phyloP scores from a whole-genome alignment of 192 early-diverging fungal species.

The Piromyces sp. region DNA sequence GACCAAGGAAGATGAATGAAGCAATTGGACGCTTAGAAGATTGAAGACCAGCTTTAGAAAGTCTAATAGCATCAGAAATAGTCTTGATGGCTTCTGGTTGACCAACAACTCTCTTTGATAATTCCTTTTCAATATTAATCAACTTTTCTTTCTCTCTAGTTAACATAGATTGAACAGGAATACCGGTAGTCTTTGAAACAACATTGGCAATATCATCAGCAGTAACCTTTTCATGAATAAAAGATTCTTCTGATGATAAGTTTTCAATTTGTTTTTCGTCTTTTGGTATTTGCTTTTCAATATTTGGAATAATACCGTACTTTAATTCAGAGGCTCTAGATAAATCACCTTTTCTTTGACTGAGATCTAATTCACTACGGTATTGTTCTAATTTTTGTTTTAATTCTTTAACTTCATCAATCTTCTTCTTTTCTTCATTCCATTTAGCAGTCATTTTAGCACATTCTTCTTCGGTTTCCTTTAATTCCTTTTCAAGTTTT shows the following conservation, averaged over 20 bases:
- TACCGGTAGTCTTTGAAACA: slow-evolving; percentile 56
- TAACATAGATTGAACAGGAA: slow-evolving; percentile 54
- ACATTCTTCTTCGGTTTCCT: slow-evolving; percentile 38
- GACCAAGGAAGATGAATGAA: slow-evolving; percentile 64
- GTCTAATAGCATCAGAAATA: slow-evolving; percentile 51
- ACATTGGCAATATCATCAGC: slow-evolving; percentile 58
- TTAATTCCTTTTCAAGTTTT: slow-evolving; percentile 35
- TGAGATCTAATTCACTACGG: slow-evolving; percentile 49
- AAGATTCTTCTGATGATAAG: slow-evolving; percentile 12
- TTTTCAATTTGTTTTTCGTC: slow-evolving; percentile 8
- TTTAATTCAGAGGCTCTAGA: slow-evolving; percentile 53
- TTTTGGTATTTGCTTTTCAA: slow-evolving; percentile 45
- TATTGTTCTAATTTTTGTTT: slow-evolving; percentile 56
- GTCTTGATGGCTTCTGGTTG: slow-evolving; percentile 49
- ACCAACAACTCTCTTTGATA: slow-evolving; percentile 45
- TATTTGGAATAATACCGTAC: slow-evolving; percentile 56
- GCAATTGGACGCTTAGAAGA: slow-evolving; percentile 53
- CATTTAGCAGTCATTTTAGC: slow-evolving; percentile 36
- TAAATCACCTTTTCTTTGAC: slow-evolving; percentile 57
- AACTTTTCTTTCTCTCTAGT: slow-evolving; percentile 53
- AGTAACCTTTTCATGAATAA: slow-evolving; percentile 66
- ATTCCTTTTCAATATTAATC: slow-evolving; percentile 44
- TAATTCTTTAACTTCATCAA: slow-evolving; percentile 46
- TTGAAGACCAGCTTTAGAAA: slow-evolving; percentile 62
- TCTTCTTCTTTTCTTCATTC: slow-evolving; percentile 48